Evolutionary conservation across 495 filamentous ascomycete species (phyloP).

Genomic region (Aspergillus wentii): DNA sequence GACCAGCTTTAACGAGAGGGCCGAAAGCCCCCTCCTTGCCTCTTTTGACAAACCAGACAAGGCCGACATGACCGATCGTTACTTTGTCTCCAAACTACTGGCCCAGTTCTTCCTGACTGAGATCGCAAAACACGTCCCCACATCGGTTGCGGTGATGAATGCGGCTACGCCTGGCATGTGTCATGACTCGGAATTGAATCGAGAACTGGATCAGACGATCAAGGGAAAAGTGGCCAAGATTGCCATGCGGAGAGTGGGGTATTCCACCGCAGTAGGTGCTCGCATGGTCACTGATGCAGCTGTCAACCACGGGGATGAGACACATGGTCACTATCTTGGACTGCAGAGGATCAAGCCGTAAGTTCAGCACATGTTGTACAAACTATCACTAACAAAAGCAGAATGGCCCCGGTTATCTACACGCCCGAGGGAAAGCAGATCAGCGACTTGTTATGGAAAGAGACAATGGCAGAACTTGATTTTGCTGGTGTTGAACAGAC

Average conservation of each 20-base stretch:
- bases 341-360: constrained; percentile 11
- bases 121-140: constrained; percentile 4
- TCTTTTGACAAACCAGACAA: constrained; percentile 2
- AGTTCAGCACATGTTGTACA: background rate
- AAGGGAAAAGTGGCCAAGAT: constrained; percentile 2
- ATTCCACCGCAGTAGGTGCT: constrained; percentile 10
- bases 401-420: constrained; percentile 6
- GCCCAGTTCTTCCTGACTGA: constrained; percentile 13
- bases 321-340: constrained; percentile 13
- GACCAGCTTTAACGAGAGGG: constrained; percentile 8
- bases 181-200: constrained; percentile 5
- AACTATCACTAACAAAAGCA: background rate
- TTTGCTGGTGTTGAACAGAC: constrained; percentile 4
- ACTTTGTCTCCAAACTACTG: constrained; percentile 13
- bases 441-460: constrained; percentile 3
- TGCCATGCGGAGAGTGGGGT: constrained; percentile 1
- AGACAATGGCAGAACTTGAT: constrained; percentile 3
- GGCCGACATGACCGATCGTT: constrained; percentile 7
- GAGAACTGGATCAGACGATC: constrained; percentile 3
- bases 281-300: constrained; percentile 10
- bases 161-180: constrained; percentile 12
- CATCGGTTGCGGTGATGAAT: constrained; percentile 14
- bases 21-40: constrained; percentile 1
- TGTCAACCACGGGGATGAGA: constrained; percentile 4
- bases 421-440: constrained; percentile 3